A percentile compares a stretch with the other conserved stretches of the same genome.
Evolutionary conservation across 2,329 filamentous ascomycete species (phyloP).

Genomic region (Emergomyces pasteurianus): DNA sequence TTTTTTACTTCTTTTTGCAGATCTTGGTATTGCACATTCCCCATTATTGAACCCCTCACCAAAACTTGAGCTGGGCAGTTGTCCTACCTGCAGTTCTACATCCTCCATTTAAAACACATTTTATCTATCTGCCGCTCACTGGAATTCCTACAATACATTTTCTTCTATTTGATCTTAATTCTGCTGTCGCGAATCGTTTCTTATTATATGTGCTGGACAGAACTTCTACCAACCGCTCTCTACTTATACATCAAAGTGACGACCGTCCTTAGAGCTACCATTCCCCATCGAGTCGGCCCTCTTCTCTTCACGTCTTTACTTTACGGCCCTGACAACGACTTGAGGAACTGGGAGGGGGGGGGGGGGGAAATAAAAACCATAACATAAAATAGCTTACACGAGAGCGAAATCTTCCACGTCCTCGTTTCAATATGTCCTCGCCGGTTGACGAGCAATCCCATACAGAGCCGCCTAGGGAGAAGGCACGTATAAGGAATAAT

Average conservation of each 20-base stretch:
- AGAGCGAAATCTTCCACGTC: not conserved
- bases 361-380: not conserved
- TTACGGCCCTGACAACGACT: not conserved
- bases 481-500: slow-evolving; percentile 16
- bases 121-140: not conserved
- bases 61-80: not conserved
- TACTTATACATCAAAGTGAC: not conserved
- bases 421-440: slow-evolving; percentile 21
- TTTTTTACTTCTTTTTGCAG: not conserved
- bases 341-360: not conserved
- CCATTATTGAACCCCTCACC: not conserved
- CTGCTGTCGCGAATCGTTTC: not conserved
- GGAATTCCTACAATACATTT: not conserved
- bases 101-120: not conserved
- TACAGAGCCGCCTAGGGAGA: slow-evolving; percentile 10
- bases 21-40: not conserved
- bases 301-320: not conserved
- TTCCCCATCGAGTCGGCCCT: not conserved
- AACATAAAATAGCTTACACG: not conserved
- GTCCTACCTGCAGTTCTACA: not conserved
- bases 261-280: not conserved
- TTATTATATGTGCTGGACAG: not conserved
- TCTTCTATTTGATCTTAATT: not conserved
- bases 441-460: slow-evolving; percentile 21
- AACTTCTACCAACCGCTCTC: no score